Evolutionary conservation across 2,329 filamentous ascomycete species (phyloP), one percentile per base, ranked within the genome.

Genomic region (Lasiodiplodia citricola): DNA sequence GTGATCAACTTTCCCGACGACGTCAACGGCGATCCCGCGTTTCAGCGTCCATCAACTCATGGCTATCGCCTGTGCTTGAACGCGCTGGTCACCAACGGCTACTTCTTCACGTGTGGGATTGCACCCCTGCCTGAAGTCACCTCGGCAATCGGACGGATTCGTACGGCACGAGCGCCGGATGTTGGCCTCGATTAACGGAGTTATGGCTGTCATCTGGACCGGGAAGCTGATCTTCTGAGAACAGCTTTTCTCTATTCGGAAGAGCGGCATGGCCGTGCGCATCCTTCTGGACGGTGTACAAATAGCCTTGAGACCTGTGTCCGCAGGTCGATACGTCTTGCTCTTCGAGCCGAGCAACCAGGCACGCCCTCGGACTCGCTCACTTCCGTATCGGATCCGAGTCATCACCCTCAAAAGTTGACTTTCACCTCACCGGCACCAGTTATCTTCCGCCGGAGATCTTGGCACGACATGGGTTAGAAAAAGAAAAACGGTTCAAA

Each of bases 351-450:
- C 28, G 16, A 55, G 62, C 14, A 37, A 14, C 18, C 28, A 72
- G 81, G 83, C 1, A 78, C 78, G 18, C 84, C 84, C 0, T 80
- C 81, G 54, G 85, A 85, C 4, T 78, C 21, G 83, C 83, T 2
- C 87, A 88, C 74, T 87, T 87, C 73, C 82, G 84, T 66, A 85
- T 87, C 72, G 86, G 88, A 76, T 77, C 82, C 0, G 86, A 88
- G 74, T 83, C 79, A 0, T 87, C 85, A 56, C 80, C 81, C 58
- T 86, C 85, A 0, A 81, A 86, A 2, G 81, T 83, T 41, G 86
- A 88, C 69, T 75, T 88, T 0, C 87, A 87, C 73, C 73, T 80
- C 14, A 84, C 80, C 1, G 83, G 84, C 5, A 83, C 88, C 70
- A 81, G 82, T 67, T 83, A 82, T 87, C 76, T 78, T 79, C 13